Evolutionary conservation across 2,329 filamentous ascomycete species (phyloP).

Genomic region (Sodiomyces alkalinus): DNA sequence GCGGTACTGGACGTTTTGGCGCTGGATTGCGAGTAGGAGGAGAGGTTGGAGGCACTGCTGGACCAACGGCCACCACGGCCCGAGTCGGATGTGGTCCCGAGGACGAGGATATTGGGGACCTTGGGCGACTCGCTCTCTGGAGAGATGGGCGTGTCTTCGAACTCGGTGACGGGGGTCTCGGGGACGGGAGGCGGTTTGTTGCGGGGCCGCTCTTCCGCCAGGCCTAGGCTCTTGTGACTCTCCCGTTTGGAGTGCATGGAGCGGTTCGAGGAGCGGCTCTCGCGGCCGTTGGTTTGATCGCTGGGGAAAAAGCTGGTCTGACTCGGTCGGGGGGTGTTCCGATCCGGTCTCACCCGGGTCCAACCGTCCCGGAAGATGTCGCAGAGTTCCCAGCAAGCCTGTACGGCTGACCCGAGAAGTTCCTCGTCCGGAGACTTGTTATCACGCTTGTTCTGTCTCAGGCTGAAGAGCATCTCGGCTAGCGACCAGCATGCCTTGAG

Average conservation of each 20-base stretch:
- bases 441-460: slow-evolving; percentile 69
- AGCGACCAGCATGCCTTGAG: slow-evolving; percentile 79
- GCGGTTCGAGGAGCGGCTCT: slow-evolving; percentile 35
- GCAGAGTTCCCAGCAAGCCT: slow-evolving; percentile 89
- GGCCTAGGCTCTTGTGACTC: slow-evolving; percentile 28
- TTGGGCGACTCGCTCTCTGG: slow-evolving; percentile 61
- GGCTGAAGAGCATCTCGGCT: slow-evolving; percentile 83
- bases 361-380: slow-evolving; percentile 87
- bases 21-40: slow-evolving; percentile 61
- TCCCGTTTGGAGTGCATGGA: slow-evolving; percentile 36
- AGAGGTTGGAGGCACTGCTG: slow-evolving; percentile 64
- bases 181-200: slow-evolving; percentile 40
- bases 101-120: slow-evolving; percentile 75
- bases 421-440: slow-evolving; percentile 65
- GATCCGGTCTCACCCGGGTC: slow-evolving; percentile 75
- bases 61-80: slow-evolving; percentile 61
- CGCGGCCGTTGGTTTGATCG: slow-evolving; percentile 26
- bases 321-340: slow-evolving; percentile 69
- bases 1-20: slow-evolving; percentile 54
- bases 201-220: slow-evolving; percentile 31
- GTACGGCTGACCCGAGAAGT: slow-evolving; percentile 71
- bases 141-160: slow-evolving; percentile 78
- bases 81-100: slow-evolving; percentile 51
- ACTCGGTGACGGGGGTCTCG: slow-evolving; percentile 89
- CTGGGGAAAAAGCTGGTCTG: slow-evolving; percentile 54